These are phyloP conservation scores for Lactarius pseudohatsudake DNA, from an alignment of 768 basidiomycete genomes.

Conservation along the genomic window DNA sequence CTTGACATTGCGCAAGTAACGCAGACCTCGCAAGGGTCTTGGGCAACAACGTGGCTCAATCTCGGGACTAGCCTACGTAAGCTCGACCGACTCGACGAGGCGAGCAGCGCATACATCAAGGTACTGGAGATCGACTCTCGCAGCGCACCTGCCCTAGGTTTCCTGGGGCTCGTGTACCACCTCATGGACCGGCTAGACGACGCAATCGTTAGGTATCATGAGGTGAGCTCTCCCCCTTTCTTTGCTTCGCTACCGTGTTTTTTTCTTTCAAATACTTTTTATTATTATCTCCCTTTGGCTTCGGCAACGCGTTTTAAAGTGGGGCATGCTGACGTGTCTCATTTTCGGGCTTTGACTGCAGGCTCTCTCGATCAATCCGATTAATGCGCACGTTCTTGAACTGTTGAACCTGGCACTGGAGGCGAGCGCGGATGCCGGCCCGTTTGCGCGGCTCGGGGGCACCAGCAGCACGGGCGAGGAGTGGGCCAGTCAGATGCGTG, in stretches of 20 bases:
- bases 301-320: background rate
- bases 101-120: slow-evolving; percentile 68
- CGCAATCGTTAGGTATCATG: slow-evolving; percentile 90
- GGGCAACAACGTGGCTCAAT: slow-evolving; percentile 90
- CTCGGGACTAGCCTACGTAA: slow-evolving; percentile 88
- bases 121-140: slow-evolving; percentile 89
- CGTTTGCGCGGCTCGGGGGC: slow-evolving; percentile 12
- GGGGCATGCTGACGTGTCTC: slow-evolving; percentile 15
- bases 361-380: slow-evolving; percentile 77
- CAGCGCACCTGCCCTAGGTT: slow-evolving; percentile 76
- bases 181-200: slow-evolving; percentile 67
- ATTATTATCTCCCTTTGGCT: slow-evolving; percentile 10
- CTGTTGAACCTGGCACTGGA: slow-evolving; percentile 81
- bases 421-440: slow-evolving; percentile 22
- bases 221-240: slow-evolving; percentile 49
- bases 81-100: slow-evolving; percentile 58
- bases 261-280: background rate
- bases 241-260: background rate
- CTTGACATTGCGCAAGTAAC: slow-evolving; percentile 82
- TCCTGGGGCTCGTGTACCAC: slow-evolving; percentile 88
- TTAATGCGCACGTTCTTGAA: slow-evolving; percentile 78
- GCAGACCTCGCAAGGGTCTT: slow-evolving; percentile 79
- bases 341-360: slow-evolving; percentile 37
- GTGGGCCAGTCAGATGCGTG: slow-evolving; percentile 27
- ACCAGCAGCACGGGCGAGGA: slow-evolving; percentile 13